A percentile compares a stretch with the other conserved stretches of the same genome.
Conservation (phyloP, 148 eudicot species). For the Agrostemma githago region DNA sequence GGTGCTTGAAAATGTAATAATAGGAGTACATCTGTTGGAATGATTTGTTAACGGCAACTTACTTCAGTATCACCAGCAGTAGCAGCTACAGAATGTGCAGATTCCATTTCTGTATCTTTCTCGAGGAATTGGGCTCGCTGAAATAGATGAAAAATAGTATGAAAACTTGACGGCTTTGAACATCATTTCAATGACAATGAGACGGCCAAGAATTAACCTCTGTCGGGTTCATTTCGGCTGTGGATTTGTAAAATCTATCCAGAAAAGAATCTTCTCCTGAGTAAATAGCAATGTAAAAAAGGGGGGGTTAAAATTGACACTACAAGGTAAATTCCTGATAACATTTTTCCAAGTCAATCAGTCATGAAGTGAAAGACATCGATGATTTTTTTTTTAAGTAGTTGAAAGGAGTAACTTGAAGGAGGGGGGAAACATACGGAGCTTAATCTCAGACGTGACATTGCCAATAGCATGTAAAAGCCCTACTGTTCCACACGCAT, state of each 20-base stretch:
- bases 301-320: background rate
- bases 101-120: slow-evolving; percentile 91
- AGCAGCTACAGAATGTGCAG: slow-evolving; percentile 91
- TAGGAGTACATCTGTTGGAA: background rate
- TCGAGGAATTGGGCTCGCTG: slow-evolving; percentile 94
- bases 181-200: background rate
- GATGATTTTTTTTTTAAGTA: background rate
- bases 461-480: slow-evolving; percentile 96
- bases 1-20: too few species aligned
- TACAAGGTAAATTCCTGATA: background rate
- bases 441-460: slow-evolving; percentile 77
- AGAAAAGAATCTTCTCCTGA: slow-evolving; percentile 81
- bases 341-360: background rate
- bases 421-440: slow-evolving; percentile 43
- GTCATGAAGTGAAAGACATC: background rate
- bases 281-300: slow-evolving; percentile 16
- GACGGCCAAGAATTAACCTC: slow-evolving; percentile 45
- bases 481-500: slow-evolving; percentile 97
- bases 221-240: slow-evolving; percentile 60
- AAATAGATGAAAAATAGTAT: slow-evolving; percentile 16
- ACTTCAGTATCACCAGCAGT: slow-evolving; percentile 95
- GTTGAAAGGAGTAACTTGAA: background rate
- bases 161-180: background rate
- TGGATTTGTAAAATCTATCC: slow-evolving; percentile 80
- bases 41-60: background rate